Evolutionary conservation across 305 asterid species (phyloP).

Genomic region (Solanum hybrid): DNA sequence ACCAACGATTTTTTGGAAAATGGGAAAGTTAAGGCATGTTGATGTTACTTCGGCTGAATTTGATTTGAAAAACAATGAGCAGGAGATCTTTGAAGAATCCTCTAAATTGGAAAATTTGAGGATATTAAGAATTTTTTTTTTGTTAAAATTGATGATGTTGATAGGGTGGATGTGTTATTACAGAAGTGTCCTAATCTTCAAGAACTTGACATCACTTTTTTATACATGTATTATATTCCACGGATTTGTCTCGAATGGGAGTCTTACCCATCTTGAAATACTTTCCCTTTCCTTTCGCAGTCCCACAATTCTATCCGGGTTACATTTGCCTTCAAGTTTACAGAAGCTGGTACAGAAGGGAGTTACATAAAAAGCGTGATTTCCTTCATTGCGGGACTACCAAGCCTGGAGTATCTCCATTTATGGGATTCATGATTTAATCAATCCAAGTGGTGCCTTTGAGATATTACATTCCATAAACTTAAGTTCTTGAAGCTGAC

Average conservation of each 20-base stretch:
- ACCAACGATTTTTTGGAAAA: too few species aligned
- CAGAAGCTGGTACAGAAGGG: neutral
- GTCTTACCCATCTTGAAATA: neutral
- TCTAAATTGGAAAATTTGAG: too few species aligned
- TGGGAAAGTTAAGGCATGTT: too few species aligned
- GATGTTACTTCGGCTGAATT: too few species aligned
- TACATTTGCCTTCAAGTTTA: neutral
- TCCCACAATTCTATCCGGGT: neutral
- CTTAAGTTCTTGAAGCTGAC: neutral
- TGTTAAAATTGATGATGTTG: neutral
- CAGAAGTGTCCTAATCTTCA: neutral
- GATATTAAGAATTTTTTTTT: neutral
- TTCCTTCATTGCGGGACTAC: neutral
- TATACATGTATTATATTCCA: too few species aligned
- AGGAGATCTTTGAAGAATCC: too few species aligned
- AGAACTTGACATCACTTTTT: neutral
- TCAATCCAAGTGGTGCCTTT: neutral
- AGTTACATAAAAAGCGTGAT: neutral
- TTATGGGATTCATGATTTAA: too few species aligned
- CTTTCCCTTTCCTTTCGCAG: neutral
- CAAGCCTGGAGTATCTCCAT: neutral
- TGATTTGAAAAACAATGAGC: too few species aligned
- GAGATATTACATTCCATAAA: neutral
- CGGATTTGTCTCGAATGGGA: too few species aligned
- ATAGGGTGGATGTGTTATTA: neutral